Conservation (phyloP, 192 early-diverging fungal species). For the Rhizophagus sp. region DNA sequence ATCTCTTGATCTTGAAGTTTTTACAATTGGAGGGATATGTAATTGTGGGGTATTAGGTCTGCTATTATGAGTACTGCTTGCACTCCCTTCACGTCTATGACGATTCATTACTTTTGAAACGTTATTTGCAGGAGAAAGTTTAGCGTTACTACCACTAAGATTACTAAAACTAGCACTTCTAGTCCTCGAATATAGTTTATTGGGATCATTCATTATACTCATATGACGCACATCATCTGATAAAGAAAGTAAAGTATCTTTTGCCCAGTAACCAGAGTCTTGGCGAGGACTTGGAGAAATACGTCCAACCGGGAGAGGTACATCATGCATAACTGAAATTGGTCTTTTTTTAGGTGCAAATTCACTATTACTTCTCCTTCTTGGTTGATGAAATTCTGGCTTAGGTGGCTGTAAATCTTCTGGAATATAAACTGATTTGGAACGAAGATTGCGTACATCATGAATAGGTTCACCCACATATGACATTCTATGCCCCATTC, state of each 20-base stretch:
- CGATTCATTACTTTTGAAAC: background rate
- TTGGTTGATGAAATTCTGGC: background rate
- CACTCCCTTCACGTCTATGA: background rate
- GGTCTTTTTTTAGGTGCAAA: too few species aligned
- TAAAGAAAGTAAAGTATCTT: slow-evolving; percentile 1
- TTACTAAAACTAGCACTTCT: background rate
- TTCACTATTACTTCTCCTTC: background rate
- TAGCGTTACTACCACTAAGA: background rate
- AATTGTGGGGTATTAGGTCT: background rate
- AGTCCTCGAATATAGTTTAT: background rate
- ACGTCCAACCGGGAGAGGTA: background rate
- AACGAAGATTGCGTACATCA: background rate
- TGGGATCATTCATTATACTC: background rate
- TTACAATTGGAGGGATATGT: too few species aligned
- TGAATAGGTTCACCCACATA: background rate
- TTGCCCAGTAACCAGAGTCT: slow-evolving; percentile 10
- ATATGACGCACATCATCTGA: slow-evolving; percentile 3
- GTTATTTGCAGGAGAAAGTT: background rate
- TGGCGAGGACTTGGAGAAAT: background rate
- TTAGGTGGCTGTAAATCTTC: background rate
- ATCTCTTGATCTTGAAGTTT: too few species aligned
- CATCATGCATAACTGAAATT: too few species aligned
- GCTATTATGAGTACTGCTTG: background rate
- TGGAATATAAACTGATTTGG: background rate
- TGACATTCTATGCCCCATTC: background rate